Conservation (phyloP, 495 filamentous ascomycete species). For the Penicillium egyptiacum region DNA sequence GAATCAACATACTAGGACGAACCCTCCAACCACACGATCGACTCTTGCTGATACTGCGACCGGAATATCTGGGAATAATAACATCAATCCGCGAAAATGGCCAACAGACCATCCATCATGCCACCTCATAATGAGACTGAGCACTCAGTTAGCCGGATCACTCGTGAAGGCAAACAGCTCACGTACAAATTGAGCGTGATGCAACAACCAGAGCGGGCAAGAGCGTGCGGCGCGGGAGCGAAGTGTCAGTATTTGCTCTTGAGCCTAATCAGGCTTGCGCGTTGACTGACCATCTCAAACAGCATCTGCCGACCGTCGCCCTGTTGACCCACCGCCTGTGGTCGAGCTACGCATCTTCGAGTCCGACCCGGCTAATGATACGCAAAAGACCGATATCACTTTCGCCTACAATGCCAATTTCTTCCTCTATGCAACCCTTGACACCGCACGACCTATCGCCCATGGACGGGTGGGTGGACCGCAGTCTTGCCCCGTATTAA, state of each 20-base stretch:
- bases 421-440: constrained; percentile 93
- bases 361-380: constrained; percentile 58
- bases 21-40: background rate
- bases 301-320: constrained; percentile 95
- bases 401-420: constrained; percentile 95
- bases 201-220: constrained; percentile 92
- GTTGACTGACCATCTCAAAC: constrained; percentile 16
- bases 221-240: constrained; percentile 92
- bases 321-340: constrained; percentile 94
- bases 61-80: constrained; percentile 9
- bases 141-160: constrained; percentile 61
- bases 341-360: constrained; percentile 90
- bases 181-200: constrained; percentile 84
- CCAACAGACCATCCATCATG: constrained; percentile 34
- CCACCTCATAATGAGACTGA: constrained; percentile 57
- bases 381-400: constrained; percentile 70
- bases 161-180: constrained; percentile 75
- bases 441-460: constrained; percentile 81
- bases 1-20: background rate
- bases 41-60: constrained; percentile 2
- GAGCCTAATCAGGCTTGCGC: constrained; percentile 7
- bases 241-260: constrained; percentile 65
- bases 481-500: constrained; percentile 79
- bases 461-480: constrained; percentile 70
- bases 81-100: constrained; percentile 28